phyloP scores from a whole-genome alignment of 2,329 filamentous ascomycete species.

The Penicillium sumatraense region DNA sequence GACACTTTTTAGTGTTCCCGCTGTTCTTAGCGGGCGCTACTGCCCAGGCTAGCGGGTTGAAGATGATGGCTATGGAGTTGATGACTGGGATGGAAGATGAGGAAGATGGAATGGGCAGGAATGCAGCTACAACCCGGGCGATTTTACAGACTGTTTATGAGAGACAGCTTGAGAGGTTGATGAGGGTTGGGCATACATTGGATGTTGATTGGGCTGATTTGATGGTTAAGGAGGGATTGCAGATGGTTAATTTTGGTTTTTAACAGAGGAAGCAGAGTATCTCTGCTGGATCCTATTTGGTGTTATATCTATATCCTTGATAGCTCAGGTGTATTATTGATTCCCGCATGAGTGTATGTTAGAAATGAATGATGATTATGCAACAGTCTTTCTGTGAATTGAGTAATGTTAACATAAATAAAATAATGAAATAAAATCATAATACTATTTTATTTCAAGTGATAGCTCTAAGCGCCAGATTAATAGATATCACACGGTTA shows the following conservation, averaged over 20 bases:
- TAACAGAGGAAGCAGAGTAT: constrained; percentile 21
- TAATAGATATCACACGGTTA: no score
- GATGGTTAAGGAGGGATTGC: constrained; percentile 50
- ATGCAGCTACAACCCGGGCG: constrained; percentile 50
- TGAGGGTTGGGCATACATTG: constrained; percentile 44
- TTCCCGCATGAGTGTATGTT: no score
- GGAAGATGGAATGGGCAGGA: constrained; percentile 51
- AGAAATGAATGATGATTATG: no score
- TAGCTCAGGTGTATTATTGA: no score
- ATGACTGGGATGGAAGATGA: constrained; percentile 53
- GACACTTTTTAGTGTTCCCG: constrained; percentile 57
- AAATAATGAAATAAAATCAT: no score
- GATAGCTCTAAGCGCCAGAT: no score
- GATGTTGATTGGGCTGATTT: constrained; percentile 58
- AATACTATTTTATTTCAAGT: no score
- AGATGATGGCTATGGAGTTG: constrained; percentile 54
- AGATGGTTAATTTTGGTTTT: constrained; percentile 58
- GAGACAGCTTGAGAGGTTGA: constrained; percentile 49
- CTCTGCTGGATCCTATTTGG: no score
- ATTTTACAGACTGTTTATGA: constrained; percentile 55
- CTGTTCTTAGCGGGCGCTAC: constrained; percentile 58
- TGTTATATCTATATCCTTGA: no score
- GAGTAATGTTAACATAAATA: no score
- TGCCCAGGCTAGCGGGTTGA: constrained; percentile 46
- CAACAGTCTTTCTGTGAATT: no score